Base-by-base conservation (phyloP, 2,329 filamentous ascomycete genomes). In the Microcera coccophila region DNA sequence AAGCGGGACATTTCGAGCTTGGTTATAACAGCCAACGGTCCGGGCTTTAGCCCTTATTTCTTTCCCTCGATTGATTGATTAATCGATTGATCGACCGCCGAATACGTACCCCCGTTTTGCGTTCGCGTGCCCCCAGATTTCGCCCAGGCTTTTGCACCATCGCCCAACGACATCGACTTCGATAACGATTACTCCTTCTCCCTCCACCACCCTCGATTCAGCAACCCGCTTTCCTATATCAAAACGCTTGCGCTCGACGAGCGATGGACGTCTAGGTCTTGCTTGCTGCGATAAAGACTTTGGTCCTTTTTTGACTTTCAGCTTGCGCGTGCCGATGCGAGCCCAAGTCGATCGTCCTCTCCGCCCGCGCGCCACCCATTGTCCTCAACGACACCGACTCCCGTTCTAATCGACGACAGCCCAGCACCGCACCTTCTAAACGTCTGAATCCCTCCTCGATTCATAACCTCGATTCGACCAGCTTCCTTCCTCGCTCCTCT, bases 361-460 rank as follows among this genome's bases (percentile, higher is more conserved):
- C 34, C 42, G 52, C 42, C 55, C 47, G 45, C 52, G 55, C 48
- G 31, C 39, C 45, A 50, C 41, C 52, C 42, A 58, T 50, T 44
- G 35, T 49, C 48, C 47, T 45, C 44, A 49, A 49, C 53, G 47
- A 57, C 48, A 49, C 50, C 55, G 46, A 51, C 39, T 41, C 42
- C 10, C n/a, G n/a, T n/a, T n/a, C n/a, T n/a, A n/a, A n/a, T n/a
- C n/a, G n/a, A n/a, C n/a, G n/a, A n/a, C n/a, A n/a, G n/a, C n/a
- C n/a, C n/a, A n/a, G n/a, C n/a, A n/a, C n/a, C n/a, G n/a, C n/a
- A n/a, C n/a, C n/a, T n/a, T n/a, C n/a, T n/a, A n/a, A n/a, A n/a
- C n/a, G n/a, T n/a, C n/a, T n/a, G n/a, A n/a, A n/a, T n/a, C n/a
- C n/a, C n/a, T n/a, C n/a, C n/a, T n/a, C n/a, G n/a, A n/a, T n/a